Base-by-base conservation (phyloP, 2,329 filamentous ascomycete species). In the Boeremia lycopersici region DNA sequence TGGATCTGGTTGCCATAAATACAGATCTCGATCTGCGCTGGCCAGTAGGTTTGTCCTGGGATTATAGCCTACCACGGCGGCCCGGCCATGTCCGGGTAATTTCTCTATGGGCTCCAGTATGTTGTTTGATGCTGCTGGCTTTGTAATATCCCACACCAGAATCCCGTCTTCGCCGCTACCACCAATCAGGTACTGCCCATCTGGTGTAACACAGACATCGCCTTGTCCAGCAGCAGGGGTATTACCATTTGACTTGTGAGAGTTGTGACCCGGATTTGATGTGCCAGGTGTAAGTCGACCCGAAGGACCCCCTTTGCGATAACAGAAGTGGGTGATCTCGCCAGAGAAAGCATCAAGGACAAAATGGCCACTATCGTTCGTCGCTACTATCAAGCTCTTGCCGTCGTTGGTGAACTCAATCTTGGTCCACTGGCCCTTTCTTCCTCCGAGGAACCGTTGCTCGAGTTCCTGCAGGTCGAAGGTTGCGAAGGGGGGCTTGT, bases 341-440 rank as follows among this genome's bases (percentile, higher is more conserved):
- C 93, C 95, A 36, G 91, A 87, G 71, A 97, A 98, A 1, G 93
- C 90, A 72, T 99, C 95, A n/a, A 99, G 80, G 2, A 99, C 79
- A 69, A 95, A 96, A 74, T 99, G 95, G 0, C 92, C 91, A 46
- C 83, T 83, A 6, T 90, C 91, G 43, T 88, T 90, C 2, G 93
- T 98, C 12, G 90, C 90, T 15, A 99, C 75, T 5, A 99, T 82
- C 42, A 99, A 77, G 56, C 86, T 86, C 70, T 96, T 96, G 15
- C 95, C 95, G 68, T 99, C 95, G 68, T 99, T 99, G 53, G 91
- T 95, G 72, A 99, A 98, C 67, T 96, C 92, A 36, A 99, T 82
- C 64, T 89, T 92, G 1, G 90, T 95, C 95, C 95, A 99, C 10
- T 88, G 88, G 47, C 82, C 83, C 46, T 62, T 80, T 43, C 77